Conservation (phyloP, 768 basidiomycete species). For the Psilocybe cyanescens region DNA sequence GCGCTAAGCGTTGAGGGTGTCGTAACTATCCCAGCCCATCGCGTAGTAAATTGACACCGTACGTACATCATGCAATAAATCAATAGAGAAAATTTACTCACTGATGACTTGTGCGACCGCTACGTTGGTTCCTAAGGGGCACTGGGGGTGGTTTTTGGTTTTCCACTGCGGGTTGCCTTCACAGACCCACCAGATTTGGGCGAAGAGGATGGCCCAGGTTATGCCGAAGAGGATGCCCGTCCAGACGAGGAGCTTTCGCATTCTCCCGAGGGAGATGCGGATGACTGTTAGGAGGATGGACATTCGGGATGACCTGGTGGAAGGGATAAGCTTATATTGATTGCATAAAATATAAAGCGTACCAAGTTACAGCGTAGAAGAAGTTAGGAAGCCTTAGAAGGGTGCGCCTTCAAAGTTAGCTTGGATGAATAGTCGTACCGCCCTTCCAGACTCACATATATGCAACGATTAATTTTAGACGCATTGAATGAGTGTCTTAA, state of each 20-base stretch:
- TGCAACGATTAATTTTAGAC: constrained; percentile 20
- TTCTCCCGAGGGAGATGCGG: constrained; percentile 32
- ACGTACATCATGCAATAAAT: too few species aligned
- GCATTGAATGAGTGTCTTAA: constrained; percentile 9
- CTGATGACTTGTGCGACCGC: constrained; percentile 50
- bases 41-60: too few species aligned
- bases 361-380: constrained; percentile 29
- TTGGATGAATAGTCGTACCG: background rate
- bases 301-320: constrained; percentile 35
- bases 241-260: constrained; percentile 23
- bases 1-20: background rate
- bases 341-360: background rate
- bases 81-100: constrained; percentile 27
- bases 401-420: background rate
- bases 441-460: constrained; percentile 16
- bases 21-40: background rate
- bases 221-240: constrained; percentile 25
- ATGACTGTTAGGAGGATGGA: constrained; percentile 47
- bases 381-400: constrained; percentile 15
- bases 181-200: constrained; percentile 40
- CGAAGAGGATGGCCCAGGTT: constrained; percentile 34
- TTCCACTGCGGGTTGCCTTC: constrained; percentile 28
- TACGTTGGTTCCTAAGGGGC: constrained; percentile 41
- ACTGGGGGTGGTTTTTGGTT: constrained; percentile 31
- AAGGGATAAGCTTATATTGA: background rate